A percentile compares a stretch with the other conserved stretches of the same genome.
Evolutionary conservation across 768 basidiomycete species (phyloP).

Genomic region (Agrocybe praecox): DNA sequence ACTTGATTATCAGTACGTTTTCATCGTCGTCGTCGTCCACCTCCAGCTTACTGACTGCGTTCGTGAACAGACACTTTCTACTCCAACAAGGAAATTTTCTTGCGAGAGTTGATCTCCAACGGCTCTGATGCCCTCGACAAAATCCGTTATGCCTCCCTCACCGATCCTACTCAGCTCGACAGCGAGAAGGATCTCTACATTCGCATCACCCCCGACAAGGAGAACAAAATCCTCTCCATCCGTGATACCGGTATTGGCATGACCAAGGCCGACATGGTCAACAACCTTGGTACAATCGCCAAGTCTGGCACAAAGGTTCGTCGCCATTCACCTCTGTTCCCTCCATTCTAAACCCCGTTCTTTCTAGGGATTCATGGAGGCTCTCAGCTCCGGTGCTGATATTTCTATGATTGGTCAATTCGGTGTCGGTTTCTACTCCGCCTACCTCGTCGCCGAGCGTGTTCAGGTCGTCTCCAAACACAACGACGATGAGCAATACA

Average conservation of each 20-base stretch:
- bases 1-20: slow-evolving; percentile 94
- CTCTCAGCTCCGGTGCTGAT: slow-evolving; percentile 85
- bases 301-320: slow-evolving; percentile 90
- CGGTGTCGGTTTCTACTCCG: slow-evolving; percentile 99
- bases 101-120: slow-evolving; percentile 98
- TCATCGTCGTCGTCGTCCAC: slow-evolving; percentile 4
- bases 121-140: slow-evolving; percentile 98
- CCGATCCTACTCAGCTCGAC: slow-evolving; percentile 90
- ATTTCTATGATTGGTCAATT: slow-evolving; percentile 99
- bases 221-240: slow-evolving; percentile 87
- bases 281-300: slow-evolving; percentile 97
- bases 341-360: slow-evolving; percentile 7
- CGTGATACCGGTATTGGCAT: slow-evolving; percentile 98
- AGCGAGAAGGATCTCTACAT: slow-evolving; percentile 91
- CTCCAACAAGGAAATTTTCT: slow-evolving; percentile 99
- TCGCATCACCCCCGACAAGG: slow-evolving; percentile 94
- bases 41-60: not conserved
- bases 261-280: slow-evolving; percentile 99
- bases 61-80: slow-evolving; percentile 90
- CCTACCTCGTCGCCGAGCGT: slow-evolving; percentile 97
- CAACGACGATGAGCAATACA: slow-evolving; percentile 99
- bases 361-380: slow-evolving; percentile 97
- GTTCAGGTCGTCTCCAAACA: slow-evolving; percentile 99
- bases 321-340: not conserved
- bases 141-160: slow-evolving; percentile 95